phyloP scores from a whole-genome alignment of 441 rosid genomes.

The Metrosideros polymorpha region DNA sequence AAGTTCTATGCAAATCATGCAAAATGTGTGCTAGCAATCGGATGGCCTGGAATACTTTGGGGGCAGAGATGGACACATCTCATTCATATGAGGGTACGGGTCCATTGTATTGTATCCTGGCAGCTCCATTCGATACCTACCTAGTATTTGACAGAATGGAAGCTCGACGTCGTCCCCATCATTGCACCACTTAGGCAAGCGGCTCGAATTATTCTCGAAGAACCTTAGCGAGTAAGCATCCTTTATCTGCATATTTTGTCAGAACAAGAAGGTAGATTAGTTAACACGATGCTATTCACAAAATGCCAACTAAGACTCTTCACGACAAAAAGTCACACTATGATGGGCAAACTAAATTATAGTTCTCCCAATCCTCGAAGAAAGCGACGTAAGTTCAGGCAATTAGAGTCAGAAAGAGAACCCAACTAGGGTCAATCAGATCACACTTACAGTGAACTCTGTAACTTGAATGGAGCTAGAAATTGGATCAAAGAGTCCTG shows the following conservation, averaged over 20 bases:
- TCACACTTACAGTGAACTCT: constrained; percentile 71
- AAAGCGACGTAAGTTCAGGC: neutral
- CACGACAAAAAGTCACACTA: neutral
- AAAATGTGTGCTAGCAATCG: neutral
- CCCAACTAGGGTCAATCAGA: neutral
- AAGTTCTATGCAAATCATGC: neutral
- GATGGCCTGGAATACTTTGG: constrained; percentile 5
- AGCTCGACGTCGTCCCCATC: neutral
- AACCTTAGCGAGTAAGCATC: constrained; percentile 9
- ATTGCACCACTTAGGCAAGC: constrained; percentile 5
- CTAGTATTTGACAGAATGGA: constrained; percentile 6
- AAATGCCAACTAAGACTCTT: neutral
- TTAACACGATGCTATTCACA: neutral
- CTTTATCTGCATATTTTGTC: neutral
- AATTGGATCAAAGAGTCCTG: constrained; percentile 76
- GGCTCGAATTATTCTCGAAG: constrained; percentile 8
- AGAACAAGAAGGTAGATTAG: neutral
- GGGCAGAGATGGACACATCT: constrained; percentile 4
- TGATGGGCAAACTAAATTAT: neutral
- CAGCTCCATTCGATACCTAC: constrained; percentile 2
- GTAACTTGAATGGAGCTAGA: constrained; percentile 73
- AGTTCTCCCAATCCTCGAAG: neutral
- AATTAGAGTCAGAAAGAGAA: neutral
- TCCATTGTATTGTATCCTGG: constrained; percentile 8
- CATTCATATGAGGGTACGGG: constrained; percentile 8